phyloP scores from a whole-genome alignment of 148 eudicot species.

The Nepenthes mirabilis region DNA sequence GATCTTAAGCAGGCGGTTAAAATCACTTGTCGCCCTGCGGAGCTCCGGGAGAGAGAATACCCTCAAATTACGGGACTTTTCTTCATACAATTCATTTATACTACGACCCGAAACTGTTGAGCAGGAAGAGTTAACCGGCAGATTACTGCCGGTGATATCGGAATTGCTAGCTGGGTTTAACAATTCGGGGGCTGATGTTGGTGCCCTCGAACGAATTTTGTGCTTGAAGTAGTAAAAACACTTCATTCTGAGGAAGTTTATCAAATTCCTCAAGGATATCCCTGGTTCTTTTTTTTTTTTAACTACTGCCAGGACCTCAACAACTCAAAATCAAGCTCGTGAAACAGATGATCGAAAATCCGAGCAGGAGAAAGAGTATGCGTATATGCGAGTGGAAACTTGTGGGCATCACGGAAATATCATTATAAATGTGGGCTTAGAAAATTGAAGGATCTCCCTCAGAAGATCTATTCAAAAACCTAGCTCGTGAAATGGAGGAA shows the following conservation, averaged over 20 bases:
- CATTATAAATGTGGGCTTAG: too few relatives aligned
- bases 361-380: too few relatives aligned
- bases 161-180: slow-evolving; percentile 29
- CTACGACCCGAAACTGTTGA: slow-evolving; percentile 1
- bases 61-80: slow-evolving; percentile 4
- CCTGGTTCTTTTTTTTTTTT: too few relatives aligned
- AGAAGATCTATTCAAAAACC: too few relatives aligned
- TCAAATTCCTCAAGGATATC: too few relatives aligned
- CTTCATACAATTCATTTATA: slow-evolving; percentile 8
- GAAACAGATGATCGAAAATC: too few relatives aligned
- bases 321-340: too few relatives aligned
- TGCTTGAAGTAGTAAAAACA: slow-evolving; percentile 65
- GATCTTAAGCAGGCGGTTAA: slow-evolving; percentile 7
- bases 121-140: neutral
- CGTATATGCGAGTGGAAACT: too few relatives aligned
- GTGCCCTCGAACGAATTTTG: slow-evolving; percentile 22
- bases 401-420: too few relatives aligned
- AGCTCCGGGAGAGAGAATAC: slow-evolving; percentile 6
- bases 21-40: slow-evolving; percentile 6
- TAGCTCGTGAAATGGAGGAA: too few relatives aligned
- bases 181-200: slow-evolving; percentile 63
- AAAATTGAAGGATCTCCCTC: too few relatives aligned
- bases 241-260: slow-evolving; percentile 26
- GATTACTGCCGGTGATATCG: slow-evolving; percentile 18
- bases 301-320: too few relatives aligned